Base-by-base conservation (phyloP, 805 yeast genomes). In the Wickerhamiella bombiphila region DNA sequence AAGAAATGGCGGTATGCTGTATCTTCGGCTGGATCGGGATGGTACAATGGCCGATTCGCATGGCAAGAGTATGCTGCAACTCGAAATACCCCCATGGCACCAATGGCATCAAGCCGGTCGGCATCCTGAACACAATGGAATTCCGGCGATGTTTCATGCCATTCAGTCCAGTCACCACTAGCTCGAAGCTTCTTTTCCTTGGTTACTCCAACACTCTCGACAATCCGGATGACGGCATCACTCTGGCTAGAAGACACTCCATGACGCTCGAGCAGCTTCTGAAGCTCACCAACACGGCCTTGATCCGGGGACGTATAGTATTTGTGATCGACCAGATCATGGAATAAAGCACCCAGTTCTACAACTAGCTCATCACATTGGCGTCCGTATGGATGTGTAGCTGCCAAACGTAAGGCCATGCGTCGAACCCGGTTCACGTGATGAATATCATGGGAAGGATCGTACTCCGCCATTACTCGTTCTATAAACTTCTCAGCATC, bases 31-130 rank as follows among this genome's bases (percentile, higher is more conserved):
- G 26, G 19, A 30, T 33, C 48, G 5, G 38, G 38, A 35, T 45
- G 44, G 34, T 42, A 47, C 22, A 59, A 40, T 5, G 60, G 54
- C 15, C 48, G 42, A 39, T 44, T 43, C 14, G 43, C 42, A 24
- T 48, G 51, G 6, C 54, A 53, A 3, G 60, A 51, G 35, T 46
- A 59, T 14, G 59, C 59, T 4, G 59, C 50, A 5, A 48, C 54
- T n/a, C 63, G 45, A 29, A 58, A 47, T 24, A 59, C 43, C 20
- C 63, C 63, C 36, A 59, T 41, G 4, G 54, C 55, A 14, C 63
- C 63, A 37, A 57, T 55, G 4, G 63, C 62, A 28, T 59, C 63
- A n/a, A 59, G 43, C 18, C 57, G 33, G 57, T 68, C 72, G 5
- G 63, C 63, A 35, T 58, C 62, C 40, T 52, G 56, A 6, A 58